Evolutionary conservation across 176 grass and related monocot genomes (phyloP).

Genomic region (Oryza glaberrima): DNA sequence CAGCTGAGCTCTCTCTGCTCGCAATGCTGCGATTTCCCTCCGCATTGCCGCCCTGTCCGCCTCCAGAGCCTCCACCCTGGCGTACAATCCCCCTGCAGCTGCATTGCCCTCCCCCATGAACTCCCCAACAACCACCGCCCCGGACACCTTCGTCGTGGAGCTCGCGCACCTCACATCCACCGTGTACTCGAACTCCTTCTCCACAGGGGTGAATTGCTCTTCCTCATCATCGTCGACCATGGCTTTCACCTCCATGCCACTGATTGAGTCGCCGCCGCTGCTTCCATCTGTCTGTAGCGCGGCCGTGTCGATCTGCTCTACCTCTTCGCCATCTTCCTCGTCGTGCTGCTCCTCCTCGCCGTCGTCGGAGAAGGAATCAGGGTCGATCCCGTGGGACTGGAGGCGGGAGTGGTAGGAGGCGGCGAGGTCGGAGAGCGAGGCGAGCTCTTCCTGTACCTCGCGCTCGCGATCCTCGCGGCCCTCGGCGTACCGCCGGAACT

Average conservation of each 20-base stretch:
- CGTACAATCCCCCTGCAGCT: slow-evolving; percentile 43
- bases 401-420: slow-evolving; percentile 61
- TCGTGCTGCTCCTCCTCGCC: slow-evolving; percentile 35
- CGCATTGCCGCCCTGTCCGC: slow-evolving; percentile 58
- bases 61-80: slow-evolving; percentile 76
- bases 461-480: slow-evolving; percentile 63
- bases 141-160: slow-evolving; percentile 42
- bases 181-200: slow-evolving; percentile 60
- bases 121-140: slow-evolving; percentile 40
- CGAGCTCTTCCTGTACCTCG: slow-evolving; percentile 71
- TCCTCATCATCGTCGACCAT: slow-evolving; percentile 9
- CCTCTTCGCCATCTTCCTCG: slow-evolving; percentile 26
- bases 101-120: slow-evolving; percentile 34
- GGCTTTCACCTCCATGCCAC: slow-evolving; percentile 38
- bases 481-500: slow-evolving; percentile 73
- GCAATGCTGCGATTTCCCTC: slow-evolving; percentile 61
- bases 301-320: slow-evolving; percentile 32
- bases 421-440: slow-evolving; percentile 62
- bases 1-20: slow-evolving; percentile 71
- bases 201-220: slow-evolving; percentile 19
- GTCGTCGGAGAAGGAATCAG: slow-evolving; percentile 52
- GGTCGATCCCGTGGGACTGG: slow-evolving; percentile 69
- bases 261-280: slow-evolving; percentile 2
- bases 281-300: neutral
- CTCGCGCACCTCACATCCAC: slow-evolving; percentile 53